Evolutionary conservation across 306 rosid species (phyloP).

Genomic region (Begonia peltatifolia): DNA sequence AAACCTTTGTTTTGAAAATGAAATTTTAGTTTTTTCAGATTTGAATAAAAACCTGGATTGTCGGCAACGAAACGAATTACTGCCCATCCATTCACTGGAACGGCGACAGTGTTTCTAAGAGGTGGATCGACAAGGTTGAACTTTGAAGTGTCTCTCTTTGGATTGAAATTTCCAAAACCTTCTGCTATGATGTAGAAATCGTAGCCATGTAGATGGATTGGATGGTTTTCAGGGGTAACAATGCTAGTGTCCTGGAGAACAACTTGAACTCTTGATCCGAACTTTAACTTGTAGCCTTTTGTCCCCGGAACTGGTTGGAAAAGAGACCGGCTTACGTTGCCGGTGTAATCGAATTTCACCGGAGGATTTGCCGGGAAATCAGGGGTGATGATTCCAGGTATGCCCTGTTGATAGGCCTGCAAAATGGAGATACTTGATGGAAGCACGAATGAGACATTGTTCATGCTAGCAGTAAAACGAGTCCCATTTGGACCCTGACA

Average conservation of each 20-base stretch:
- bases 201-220: constrained; percentile 84
- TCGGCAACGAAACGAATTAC: constrained; percentile 90
- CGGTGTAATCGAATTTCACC: constrained; percentile 58
- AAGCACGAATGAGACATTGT: constrained; percentile 68
- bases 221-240: constrained; percentile 77
- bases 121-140: constrained; percentile 97
- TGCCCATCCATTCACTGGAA: constrained; percentile 87
- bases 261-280: constrained; percentile 62
- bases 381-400: constrained; percentile 55
- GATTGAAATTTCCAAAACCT: constrained; percentile 77
- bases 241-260: constrained; percentile 83
- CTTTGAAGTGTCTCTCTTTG: constrained; percentile 38
- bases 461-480: constrained; percentile 77
- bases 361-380: constrained; percentile 76
- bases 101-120: constrained; percentile 69
- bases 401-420: constrained; percentile 52
- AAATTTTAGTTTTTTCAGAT: no score
- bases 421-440: constrained; percentile 52
- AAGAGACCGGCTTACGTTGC: constrained; percentile 72
- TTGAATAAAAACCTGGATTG: constrained; percentile 51
- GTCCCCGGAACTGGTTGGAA: constrained; percentile 70
- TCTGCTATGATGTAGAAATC: constrained; percentile 78
- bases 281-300: constrained; percentile 44
- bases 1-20: not conserved
- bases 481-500: constrained; percentile 96